Conservation (phyloP, 306 rosid genomes). For the Argentina anserina region DNA sequence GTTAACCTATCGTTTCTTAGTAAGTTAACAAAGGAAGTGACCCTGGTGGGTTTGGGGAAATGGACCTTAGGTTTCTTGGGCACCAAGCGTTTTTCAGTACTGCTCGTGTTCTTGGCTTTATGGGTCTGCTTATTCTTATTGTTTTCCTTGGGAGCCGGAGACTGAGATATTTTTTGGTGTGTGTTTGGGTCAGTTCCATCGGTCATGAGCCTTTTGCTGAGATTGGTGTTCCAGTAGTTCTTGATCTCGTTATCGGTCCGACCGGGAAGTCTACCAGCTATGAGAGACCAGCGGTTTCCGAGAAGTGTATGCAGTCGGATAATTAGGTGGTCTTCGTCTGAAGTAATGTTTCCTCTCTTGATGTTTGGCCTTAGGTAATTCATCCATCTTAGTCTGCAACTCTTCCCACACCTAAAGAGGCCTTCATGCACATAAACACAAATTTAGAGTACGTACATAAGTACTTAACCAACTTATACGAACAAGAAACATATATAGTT, state of each 20-base stretch:
- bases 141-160: constrained; percentile 12
- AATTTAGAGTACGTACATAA: background rate
- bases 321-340: constrained; percentile 73
- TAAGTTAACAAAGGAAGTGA: constrained; percentile 30
- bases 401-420: constrained; percentile 81
- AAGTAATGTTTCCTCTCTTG: constrained; percentile 74
- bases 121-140: constrained; percentile 25
- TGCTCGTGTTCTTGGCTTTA: constrained; percentile 19
- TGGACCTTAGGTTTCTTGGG: constrained; percentile 41
- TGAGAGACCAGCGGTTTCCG: constrained; percentile 87
- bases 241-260: constrained; percentile 85
- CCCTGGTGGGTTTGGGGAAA: constrained; percentile 64
- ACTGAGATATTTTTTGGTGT: constrained; percentile 28
- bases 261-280: constrained; percentile 77
- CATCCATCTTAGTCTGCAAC: constrained; percentile 88
- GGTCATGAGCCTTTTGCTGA: constrained; percentile 39
- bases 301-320: constrained; percentile 77
- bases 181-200: constrained; percentile 45
- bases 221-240: constrained; percentile 82
- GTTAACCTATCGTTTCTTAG: constrained; percentile 46
- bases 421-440: constrained; percentile 42
- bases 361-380: constrained; percentile 78
- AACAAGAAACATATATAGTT: background rate
- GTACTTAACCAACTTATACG: background rate
- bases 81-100: constrained; percentile 2